Evolutionary conservation across 202 grass and related monocot species (phyloP).

Genomic region (Digitaria exilis): DNA sequence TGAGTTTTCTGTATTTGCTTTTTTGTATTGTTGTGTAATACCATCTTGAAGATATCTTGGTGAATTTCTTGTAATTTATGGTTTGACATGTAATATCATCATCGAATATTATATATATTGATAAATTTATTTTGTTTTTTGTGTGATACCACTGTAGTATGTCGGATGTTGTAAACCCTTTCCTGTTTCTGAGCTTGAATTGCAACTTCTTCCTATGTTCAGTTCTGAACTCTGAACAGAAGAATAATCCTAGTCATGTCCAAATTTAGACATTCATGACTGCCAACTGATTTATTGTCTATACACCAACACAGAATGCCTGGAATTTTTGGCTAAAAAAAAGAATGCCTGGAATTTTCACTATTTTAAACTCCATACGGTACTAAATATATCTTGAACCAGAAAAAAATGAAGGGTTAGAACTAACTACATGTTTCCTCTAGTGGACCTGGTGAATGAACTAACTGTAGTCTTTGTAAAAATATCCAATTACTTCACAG

Average conservation of each 20-base stretch:
- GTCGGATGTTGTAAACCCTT: constrained; percentile 35
- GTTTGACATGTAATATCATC: constrained; percentile 28
- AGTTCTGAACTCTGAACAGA: constrained; percentile 24
- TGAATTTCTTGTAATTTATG: constrained; percentile 16
- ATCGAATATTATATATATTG: constrained; percentile 10
- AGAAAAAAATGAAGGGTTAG: background rate
- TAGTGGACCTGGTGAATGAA: background rate
- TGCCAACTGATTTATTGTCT: background rate
- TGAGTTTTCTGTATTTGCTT: constrained; percentile 26
- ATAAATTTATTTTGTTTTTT: background rate
- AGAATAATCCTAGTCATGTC: background rate
- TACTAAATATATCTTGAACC: background rate
- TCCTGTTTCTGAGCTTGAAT: constrained; percentile 27
- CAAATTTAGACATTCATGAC: background rate
- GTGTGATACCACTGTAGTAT: constrained; percentile 14
- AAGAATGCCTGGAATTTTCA: background rate
- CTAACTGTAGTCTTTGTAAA: background rate
- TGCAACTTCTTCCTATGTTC: constrained; percentile 1
- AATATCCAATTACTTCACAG: background rate
- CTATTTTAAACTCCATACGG: background rate
- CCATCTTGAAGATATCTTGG: constrained; percentile 23
- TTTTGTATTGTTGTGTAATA: constrained; percentile 40
- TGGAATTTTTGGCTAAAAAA: no score
- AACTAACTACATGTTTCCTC: background rate
- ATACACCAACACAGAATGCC: background rate